These are phyloP conservation scores for Ligustrum vulgare DNA, from an alignment of 257 asterid genomes.

Conservation along the genomic window DNA sequence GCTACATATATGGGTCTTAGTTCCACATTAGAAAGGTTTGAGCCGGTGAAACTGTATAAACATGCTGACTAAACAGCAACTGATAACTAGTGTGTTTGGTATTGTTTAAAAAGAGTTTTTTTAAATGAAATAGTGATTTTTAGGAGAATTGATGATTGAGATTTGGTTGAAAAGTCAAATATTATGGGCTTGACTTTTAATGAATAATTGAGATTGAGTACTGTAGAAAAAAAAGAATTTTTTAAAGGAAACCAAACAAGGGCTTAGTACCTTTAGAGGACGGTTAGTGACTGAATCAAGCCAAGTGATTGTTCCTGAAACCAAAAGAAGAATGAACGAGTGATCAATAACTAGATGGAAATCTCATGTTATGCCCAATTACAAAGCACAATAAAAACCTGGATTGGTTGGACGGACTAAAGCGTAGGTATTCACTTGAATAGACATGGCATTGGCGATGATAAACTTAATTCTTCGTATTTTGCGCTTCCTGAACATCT, in stretches of 20 bases:
- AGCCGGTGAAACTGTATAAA: background rate
- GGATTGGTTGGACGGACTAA: slow-evolving; percentile 92
- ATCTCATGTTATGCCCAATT: background rate
- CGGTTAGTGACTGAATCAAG: slow-evolving; percentile 87
- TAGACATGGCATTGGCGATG: slow-evolving; percentile 66
- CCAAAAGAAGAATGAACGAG: slow-evolving; percentile 28
- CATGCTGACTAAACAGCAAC: background rate
- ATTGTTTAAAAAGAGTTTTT: too few relatives aligned
- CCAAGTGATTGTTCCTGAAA: slow-evolving; percentile 83
- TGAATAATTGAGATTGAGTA: too few relatives aligned
- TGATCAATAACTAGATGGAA: slow-evolving; percentile 17
- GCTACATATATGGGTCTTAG: slow-evolving; percentile 15
- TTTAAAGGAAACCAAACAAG: too few relatives aligned
- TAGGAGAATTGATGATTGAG: too few relatives aligned
- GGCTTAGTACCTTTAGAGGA: slow-evolving; percentile 73
- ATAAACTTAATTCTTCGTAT: slow-evolving; percentile 74
- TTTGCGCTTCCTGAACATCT: slow-evolving; percentile 90
- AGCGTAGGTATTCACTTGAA: slow-evolving; percentile 81
- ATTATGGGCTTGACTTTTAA: too few relatives aligned
- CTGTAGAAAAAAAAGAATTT: too few relatives aligned
- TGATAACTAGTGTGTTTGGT: too few relatives aligned
- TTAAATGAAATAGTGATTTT: too few relatives aligned
- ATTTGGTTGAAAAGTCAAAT: too few relatives aligned
- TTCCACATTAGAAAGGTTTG: slow-evolving; percentile 14
- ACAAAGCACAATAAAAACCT: slow-evolving; percentile 42